Evolutionary conservation across 1,284 basidiomycete genomes (phyloP).

Genomic region (Sutorius eximius): DNA sequence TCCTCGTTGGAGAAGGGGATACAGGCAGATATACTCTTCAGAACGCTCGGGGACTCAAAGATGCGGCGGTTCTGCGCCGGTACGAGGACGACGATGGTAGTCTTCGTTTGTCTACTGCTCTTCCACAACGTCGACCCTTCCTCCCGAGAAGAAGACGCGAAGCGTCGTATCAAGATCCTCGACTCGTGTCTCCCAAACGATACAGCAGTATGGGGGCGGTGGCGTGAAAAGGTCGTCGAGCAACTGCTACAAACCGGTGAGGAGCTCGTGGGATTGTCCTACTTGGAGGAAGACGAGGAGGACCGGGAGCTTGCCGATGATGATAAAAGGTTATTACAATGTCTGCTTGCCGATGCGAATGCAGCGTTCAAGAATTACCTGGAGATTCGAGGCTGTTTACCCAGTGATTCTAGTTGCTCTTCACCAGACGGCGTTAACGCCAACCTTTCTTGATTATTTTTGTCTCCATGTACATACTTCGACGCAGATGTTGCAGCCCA

Average conservation of each 20-base stretch:
- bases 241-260: constrained; percentile 9
- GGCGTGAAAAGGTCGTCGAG: constrained; percentile 16
- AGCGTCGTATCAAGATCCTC: constrained; percentile 3
- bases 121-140: constrained; percentile 8
- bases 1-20: constrained; percentile 30
- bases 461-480: background rate
- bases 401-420: constrained; percentile 3
- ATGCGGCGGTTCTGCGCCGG: constrained; percentile 13
- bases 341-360: constrained; percentile 16
- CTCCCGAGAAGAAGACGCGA: background rate
- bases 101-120: constrained; percentile 22
- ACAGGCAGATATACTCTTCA: constrained; percentile 21
- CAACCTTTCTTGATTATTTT: background rate
- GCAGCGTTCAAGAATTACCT: constrained; percentile 20
- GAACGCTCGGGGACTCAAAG: constrained; percentile 5
- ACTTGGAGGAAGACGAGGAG: constrained; percentile 1
- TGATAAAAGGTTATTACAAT: constrained; percentile 7
- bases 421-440: background rate
- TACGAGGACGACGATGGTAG: constrained; percentile 16
- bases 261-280: background rate
- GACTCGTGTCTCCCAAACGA: constrained; percentile 19
- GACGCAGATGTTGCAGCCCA: too few relatives aligned
- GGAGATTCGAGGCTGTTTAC: background rate
- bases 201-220: constrained; percentile 23
- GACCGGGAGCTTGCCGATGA: background rate